Conservation (phyloP, 768 basidiomycete genomes). For the Tephrocybe sp. region DNA sequence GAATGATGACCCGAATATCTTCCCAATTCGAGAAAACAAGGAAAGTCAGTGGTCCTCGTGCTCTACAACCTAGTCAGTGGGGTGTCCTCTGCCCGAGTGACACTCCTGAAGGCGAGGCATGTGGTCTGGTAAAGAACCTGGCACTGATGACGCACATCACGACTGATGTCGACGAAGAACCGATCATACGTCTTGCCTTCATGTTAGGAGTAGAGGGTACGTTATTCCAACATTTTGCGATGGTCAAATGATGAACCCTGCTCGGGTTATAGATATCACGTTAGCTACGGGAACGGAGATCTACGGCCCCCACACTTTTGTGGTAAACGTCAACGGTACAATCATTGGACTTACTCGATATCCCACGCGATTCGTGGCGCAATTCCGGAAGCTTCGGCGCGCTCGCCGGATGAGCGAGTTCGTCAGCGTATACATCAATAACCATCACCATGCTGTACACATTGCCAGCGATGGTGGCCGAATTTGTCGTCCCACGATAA, state of each 20-base stretch:
- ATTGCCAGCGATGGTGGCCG: slow-evolving; percentile 97
- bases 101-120: slow-evolving; percentile 99
- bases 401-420: slow-evolving; percentile 94
- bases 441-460: slow-evolving; percentile 91
- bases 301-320: slow-evolving; percentile 87
- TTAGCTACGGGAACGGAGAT: slow-evolving; percentile 93
- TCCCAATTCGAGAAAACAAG: slow-evolving; percentile 99
- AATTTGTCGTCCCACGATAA: slow-evolving; percentile 96
- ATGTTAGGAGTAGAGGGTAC: slow-evolving; percentile 97
- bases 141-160: slow-evolving; percentile 99
- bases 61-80: slow-evolving; percentile 98
- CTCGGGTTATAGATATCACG: slow-evolving; percentile 65
- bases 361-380: slow-evolving; percentile 80
- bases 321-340: slow-evolving; percentile 95
- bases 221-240: slow-evolving; percentile 13
- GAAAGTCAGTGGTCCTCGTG: slow-evolving; percentile 96
- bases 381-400: slow-evolving; percentile 90
- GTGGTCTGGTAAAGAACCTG: slow-evolving; percentile 96
- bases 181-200: slow-evolving; percentile 83
- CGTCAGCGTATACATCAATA: slow-evolving; percentile 93
- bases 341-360: slow-evolving; percentile 91
- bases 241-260: slow-evolving; percentile 8
- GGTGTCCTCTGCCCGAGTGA: slow-evolving; percentile 97
- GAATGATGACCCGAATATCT: slow-evolving; percentile 99
- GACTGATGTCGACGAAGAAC: slow-evolving; percentile 95